Percentiles rank a stretch among this genome's conserved stretches.
Conservation (phyloP, 805 yeast genomes). For the Saturnispora mendoncae region DNA sequence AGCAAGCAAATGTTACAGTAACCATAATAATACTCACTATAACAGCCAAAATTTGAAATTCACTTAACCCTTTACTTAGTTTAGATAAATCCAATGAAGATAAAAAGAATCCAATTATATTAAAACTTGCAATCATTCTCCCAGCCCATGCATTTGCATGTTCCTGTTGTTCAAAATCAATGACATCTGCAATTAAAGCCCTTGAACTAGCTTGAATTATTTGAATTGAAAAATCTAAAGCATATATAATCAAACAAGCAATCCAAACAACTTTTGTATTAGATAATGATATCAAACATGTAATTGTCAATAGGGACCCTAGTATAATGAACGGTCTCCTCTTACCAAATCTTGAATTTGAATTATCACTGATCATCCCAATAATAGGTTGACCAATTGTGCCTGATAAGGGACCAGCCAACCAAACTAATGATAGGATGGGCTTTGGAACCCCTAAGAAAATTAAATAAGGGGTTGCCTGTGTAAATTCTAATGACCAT, state of each 20-base stretch:
- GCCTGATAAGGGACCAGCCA: slow-evolving; percentile 60
- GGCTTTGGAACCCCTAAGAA: slow-evolving; percentile 55
- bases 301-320: slow-evolving; percentile 41
- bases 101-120: slow-evolving; percentile 46
- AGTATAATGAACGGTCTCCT: slow-evolving; percentile 49
- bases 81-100: slow-evolving; percentile 39
- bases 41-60: slow-evolving; percentile 41
- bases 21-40: slow-evolving; percentile 36
- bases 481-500: slow-evolving; percentile 59
- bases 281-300: slow-evolving; percentile 37
- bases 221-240: slow-evolving; percentile 48
- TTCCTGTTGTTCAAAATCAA: slow-evolving; percentile 48
- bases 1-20: slow-evolving; percentile 32
- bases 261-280: slow-evolving; percentile 40
- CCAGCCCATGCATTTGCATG: slow-evolving; percentile 62
- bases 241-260: slow-evolving; percentile 45
- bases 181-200: slow-evolving; percentile 54
- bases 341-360: slow-evolving; percentile 38
- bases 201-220: slow-evolving; percentile 53
- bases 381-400: slow-evolving; percentile 56
- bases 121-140: slow-evolving; percentile 51
- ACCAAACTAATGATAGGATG: slow-evolving; percentile 50
- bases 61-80: slow-evolving; percentile 32
- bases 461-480: slow-evolving; percentile 53
- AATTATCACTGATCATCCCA: slow-evolving; percentile 49